Percentiles rank a stretch among this genome's conserved stretches.
These are phyloP conservation scores for Fusarium agapanthi DNA, from an alignment of 2,329 filamentous ascomycete genomes.

Conservation along the genomic window DNA sequence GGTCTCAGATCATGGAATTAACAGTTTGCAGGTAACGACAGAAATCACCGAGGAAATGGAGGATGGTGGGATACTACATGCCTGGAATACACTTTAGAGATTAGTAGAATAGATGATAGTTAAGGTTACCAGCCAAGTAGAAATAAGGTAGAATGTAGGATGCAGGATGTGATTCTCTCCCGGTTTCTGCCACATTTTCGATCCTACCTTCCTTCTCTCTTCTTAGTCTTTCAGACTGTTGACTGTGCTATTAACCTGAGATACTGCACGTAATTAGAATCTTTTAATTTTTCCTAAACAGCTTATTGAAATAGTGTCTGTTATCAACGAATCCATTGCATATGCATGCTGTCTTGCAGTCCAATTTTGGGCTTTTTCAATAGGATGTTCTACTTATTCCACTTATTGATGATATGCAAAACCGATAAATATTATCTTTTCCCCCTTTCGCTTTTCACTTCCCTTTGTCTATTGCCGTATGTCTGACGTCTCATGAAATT, in stretches of 20 bases:
- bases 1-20: too few species aligned
- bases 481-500: not conserved
- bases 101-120: too few species aligned
- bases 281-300: not conserved
- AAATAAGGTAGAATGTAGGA: too few species aligned
- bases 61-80: too few species aligned
- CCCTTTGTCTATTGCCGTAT: not conserved
- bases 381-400: not conserved
- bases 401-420: not conserved
- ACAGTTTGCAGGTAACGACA: too few species aligned
- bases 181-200: too few species aligned
- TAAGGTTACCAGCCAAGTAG: too few species aligned
- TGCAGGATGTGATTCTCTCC: too few species aligned
- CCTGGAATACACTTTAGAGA: too few species aligned
- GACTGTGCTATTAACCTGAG: not conserved
- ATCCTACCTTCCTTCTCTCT: too few species aligned
- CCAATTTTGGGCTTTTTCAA: not conserved
- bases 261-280: not conserved
- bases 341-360: not conserved
- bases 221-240: too few species aligned
- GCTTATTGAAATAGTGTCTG: not conserved
- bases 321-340: not conserved
- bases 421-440: not conserved
- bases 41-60: too few species aligned
- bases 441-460: not conserved